Conservation (phyloP, 2,329 filamentous ascomycete genomes). For the Colletotrichum phormii region DNA sequence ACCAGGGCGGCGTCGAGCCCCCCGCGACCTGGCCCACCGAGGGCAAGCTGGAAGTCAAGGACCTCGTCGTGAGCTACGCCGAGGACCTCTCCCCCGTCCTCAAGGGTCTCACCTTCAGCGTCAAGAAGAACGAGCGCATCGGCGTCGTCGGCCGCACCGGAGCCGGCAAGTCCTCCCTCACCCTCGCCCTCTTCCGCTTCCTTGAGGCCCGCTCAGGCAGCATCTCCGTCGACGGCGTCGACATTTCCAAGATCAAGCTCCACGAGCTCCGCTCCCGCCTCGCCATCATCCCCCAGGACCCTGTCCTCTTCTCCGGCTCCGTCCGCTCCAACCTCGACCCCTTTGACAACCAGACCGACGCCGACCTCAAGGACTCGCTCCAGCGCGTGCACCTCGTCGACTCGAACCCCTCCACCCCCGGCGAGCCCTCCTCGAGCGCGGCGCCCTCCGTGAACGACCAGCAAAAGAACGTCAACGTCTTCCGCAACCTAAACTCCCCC, state of each 20-base stretch:
- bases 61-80: conserved; percentile 79
- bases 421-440: conserved; percentile 52
- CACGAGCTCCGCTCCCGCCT: conserved; percentile 78
- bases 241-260: conserved; percentile 78
- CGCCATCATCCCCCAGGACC: conserved; percentile 84
- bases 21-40: conserved; percentile 81
- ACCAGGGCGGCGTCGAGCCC: conserved; percentile 68
- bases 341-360: conserved; percentile 76
- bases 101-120: conserved; percentile 74
- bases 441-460: conserved; percentile 41
- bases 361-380: conserved; percentile 76
- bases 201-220: conserved; percentile 74
- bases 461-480: conserved; percentile 72
- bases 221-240: conserved; percentile 78
- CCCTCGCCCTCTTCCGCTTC: conserved; percentile 82
- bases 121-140: conserved; percentile 75
- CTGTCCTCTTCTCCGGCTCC: conserved; percentile 84
- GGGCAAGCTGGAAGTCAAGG: conserved; percentile 77
- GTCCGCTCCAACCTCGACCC: conserved; percentile 82
- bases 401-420: conserved; percentile 53
- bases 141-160: conserved; percentile 85
- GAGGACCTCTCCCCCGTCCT: conserved; percentile 77
- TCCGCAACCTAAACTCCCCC: conserved; percentile 69
- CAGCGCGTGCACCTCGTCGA: conserved; percentile 75
- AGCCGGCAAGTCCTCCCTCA: conserved; percentile 81